These are phyloP conservation scores for Tremella fuciformis DNA, from an alignment of 768 basidiomycete species.

Conservation along the genomic window DNA sequence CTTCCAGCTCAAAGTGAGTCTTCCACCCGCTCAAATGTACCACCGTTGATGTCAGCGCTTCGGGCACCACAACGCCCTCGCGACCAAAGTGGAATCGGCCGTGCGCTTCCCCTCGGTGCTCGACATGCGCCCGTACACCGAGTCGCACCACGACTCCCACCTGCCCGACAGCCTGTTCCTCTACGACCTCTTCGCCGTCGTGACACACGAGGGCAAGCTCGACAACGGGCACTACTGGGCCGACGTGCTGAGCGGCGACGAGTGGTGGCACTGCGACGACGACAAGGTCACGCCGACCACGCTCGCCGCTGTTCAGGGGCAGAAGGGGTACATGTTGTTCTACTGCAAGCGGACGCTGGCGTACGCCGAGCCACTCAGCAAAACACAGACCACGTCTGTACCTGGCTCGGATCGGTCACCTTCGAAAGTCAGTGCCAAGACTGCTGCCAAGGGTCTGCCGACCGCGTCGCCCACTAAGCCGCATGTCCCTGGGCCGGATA, in stretches of 20 bases:
- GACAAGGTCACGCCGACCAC: conserved; percentile 78
- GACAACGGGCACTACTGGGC: conserved; percentile 92
- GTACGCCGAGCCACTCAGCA: conserved; percentile 56
- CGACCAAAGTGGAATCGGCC: conserved; percentile 78
- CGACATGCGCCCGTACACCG: conserved; percentile 80
- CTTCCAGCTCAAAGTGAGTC: conserved; percentile 85
- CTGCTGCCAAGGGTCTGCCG: conserved; percentile 1
- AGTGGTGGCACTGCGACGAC: conserved; percentile 96
- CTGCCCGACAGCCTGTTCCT: conserved; percentile 67
- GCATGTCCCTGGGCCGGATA: neutral
- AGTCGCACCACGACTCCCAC: conserved; percentile 28
- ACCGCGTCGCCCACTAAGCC: neutral
- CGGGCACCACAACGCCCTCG: conserved; percentile 67
- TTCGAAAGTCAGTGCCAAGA: neutral
- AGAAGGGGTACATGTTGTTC: conserved; percentile 89
- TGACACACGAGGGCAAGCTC: conserved; percentile 91
- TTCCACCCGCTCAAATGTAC: neutral
- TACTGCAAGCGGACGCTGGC: conserved; percentile 87
- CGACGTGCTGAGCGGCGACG: conserved; percentile 65
- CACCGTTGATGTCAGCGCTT: conserved; percentile 65
- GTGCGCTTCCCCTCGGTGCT: conserved; percentile 78
- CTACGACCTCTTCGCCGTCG: conserved; percentile 87
- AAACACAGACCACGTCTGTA: conserved; percentile 5
- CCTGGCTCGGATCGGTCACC: neutral
- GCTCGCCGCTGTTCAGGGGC: conserved; percentile 65